Evolutionary conservation across 257 asterid genomes (phyloP).

Genomic region (Solanum boliviense): DNA sequence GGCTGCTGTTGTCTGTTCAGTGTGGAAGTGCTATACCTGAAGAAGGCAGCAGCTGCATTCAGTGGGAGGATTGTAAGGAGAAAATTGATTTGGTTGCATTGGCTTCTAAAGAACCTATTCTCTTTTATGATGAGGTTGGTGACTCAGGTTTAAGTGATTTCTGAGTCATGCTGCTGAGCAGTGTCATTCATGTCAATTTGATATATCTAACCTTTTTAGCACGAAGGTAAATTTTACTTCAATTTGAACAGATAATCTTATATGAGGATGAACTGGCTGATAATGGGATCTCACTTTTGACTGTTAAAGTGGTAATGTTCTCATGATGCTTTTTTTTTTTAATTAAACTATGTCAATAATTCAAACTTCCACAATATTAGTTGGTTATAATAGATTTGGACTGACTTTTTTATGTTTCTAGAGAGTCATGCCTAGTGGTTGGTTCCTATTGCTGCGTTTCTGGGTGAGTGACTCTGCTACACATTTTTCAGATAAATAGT

Average conservation of each 20-base stretch:
- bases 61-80: slow-evolving; percentile 77
- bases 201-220: neutral
- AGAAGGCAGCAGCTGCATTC: slow-evolving; percentile 28
- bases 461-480: slow-evolving; percentile 59
- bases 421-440: slow-evolving; percentile 98
- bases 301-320: slow-evolving; percentile 81
- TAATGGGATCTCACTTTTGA: slow-evolving; percentile 86
- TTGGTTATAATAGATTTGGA: neutral
- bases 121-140: slow-evolving; percentile 90
- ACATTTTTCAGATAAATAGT: neutral
- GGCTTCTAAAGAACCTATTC: slow-evolving; percentile 80
- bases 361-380: neutral
- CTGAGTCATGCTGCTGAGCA: slow-evolving; percentile 6
- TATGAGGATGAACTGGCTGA: slow-evolving; percentile 98
- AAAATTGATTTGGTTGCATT: slow-evolving; percentile 75
- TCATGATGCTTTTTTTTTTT: neutral
- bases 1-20: slow-evolving; percentile 34
- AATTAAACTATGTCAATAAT: neutral
- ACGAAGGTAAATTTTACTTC: neutral
- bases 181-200: neutral
- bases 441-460: slow-evolving; percentile 94
- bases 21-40: slow-evolving; percentile 33
- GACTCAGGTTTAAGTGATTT: slow-evolving; percentile 4
- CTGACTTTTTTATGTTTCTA: slow-evolving; percentile 27
- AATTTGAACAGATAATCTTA: slow-evolving; percentile 54